Evolutionary conservation across 1,284 basidiomycete species (phyloP), one percentile per base, ranked within the genome.

Genomic region (Cryptococcus sp.): DNA sequence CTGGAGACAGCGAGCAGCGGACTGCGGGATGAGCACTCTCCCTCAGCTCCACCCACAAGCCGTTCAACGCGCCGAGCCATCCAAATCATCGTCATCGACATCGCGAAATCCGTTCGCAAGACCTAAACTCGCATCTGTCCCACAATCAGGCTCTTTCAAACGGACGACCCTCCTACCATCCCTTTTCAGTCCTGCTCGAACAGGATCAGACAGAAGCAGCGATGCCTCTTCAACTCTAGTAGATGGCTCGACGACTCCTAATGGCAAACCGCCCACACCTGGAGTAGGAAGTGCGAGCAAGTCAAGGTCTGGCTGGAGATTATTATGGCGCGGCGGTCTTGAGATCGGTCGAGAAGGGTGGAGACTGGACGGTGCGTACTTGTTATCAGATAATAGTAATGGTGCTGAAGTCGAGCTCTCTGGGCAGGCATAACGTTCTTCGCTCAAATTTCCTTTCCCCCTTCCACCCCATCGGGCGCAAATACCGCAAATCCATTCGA

Each of bases 251-350:
- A 54, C 51, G 5, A 64, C 65, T 11, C 59, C 59, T 41, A 39
- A 23, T 5, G 43, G 25, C 26, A 50, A 15, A 19, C 38, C 23
- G 16, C 22, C 20, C 3, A 52, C 11, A 17, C 19, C 17, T 25
- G 43, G 16, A n/a, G 26, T 39, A 0, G 52, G 49, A 3, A 60
- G 48, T 48, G 40, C 55, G 16, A 47, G 50, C 8, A 63, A 59
- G 45, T 17, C 38, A 17, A 52, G 59, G 34, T 46, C 59, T 25
- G 57, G 55, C 23, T 79, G 76, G 76, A 66, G 77, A 43, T 52
- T 79, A 50, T 64, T 79, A 16, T 79, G 75, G 75, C 64, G 76
- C 37, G 77, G 77, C 7, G 77, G 75, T 6, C 59, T 79, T 7
- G 74, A 78, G 57, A 67, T 79, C 20, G 77, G 77, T 0, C 55